Base-by-base conservation (phyloP, 2,329 filamentous ascomycete species). In the Didymella lethalis region DNA sequence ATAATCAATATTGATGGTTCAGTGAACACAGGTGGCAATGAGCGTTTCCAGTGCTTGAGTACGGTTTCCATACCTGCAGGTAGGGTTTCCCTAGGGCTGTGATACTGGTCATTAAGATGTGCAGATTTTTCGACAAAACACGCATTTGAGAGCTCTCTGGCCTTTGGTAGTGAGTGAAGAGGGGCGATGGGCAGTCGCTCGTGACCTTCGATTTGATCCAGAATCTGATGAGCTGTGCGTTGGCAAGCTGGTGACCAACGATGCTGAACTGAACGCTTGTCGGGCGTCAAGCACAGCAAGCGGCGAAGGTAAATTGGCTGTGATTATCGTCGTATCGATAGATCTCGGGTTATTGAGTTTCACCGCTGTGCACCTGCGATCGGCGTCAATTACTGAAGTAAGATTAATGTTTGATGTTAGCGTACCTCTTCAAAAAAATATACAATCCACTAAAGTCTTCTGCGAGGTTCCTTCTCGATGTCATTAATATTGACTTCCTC, bases 1-100 rank as follows among this genome's bases (percentile, higher is more conserved):
- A 32, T 56, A 7, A 25, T 56, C 12, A 46, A 56, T 7, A 46
- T 49, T 7, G 23, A 85, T 88, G 46, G 76, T 77, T 5, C 80
- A 80, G 25, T 81, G 82, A 51, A 23, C 2, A 31, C 40, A 18
- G 31, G 20, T 2, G 54, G 54, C n/a, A 56, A 23, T 14, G 54
- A 56, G 32, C 47, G 54, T 26, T 56, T 56, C 47, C 47, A 56
- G 0, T 45, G 38, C 32, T 56, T 56, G 18, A 56, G 18, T 2
- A 47, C 47, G 8, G 8, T 20, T n/a, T 50, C 54, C 5, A 56
- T 20, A 18, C 40, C 29, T 2, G 4, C 16, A 20, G 28, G 2
- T n/a, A 25, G 18, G 28, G 16, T 32, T 25, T 25, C 28, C 26
- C 7, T 20, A 18, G 14, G 2, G 5, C 54, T 56, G 4, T 14